Evolutionary conservation across 2,329 filamentous ascomycete genomes (phyloP), one percentile per base, ranked within the genome.

Genomic region (Ustilaginoidea virens): DNA sequence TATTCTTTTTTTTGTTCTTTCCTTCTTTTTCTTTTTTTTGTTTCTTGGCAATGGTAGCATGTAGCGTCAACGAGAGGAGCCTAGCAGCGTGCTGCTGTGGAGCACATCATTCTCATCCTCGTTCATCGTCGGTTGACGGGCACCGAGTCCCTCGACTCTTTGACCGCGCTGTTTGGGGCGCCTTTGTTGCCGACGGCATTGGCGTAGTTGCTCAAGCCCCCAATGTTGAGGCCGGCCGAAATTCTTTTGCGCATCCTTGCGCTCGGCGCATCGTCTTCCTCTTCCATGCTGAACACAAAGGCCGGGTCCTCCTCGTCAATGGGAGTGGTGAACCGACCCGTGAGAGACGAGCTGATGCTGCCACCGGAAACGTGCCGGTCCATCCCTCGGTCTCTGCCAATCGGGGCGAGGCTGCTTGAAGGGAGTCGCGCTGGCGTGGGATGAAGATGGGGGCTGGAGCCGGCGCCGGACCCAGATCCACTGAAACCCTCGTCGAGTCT

Each of bases 231-330:
- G 9, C 58, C 58, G 5, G 57, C 59, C 3, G 64, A 64, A 2
- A 48, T 54, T 31, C 64, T 60, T 49, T 68, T 69, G 29, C 61
- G 51, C 7, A 57, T 54, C 23, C 57, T 53, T 31, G 54, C 51
- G 12, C 49, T 50, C 21, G 62, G 53, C 14, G 61, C 53, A 18
- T 72, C 68, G 14, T 68, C 66, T 16, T 69, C 67, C 31, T 72
- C 68, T 39, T 76, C 71, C 70, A 76, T 75, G 42, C 57, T 68
- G 45, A 76, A 76, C 10, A 76, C 66, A 38, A 75, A 74, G 16
- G 69, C 63, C 4, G 66, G 58, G 31, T 75, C 69, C 39, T 76
- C 71, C 43, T 75, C 71, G 34, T 74, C 70, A 36, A 76, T 75
- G 3, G 70, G 70, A 1, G 69, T 74, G 2, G 70, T 70, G 44